Percentiles rank a stretch among this genome's conserved stretches.
Conservation (phyloP, 2,329 filamentous ascomycete genomes). For the Pleomassaria siparia region DNA sequence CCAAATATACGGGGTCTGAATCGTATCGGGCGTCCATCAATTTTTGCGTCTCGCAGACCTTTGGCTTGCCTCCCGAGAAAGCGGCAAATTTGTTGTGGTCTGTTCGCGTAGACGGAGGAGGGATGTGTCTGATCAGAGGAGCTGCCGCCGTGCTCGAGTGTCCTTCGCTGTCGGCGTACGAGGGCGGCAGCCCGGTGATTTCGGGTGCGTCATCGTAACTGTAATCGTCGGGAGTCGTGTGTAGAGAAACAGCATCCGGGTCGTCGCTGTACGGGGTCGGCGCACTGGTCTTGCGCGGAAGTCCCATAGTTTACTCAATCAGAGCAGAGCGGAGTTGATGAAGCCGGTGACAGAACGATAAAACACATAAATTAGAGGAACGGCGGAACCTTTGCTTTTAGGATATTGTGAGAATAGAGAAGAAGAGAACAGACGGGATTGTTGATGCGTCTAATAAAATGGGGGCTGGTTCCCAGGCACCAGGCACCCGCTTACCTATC, state of each 20-base stretch:
- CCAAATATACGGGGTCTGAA: conserved; percentile 33
- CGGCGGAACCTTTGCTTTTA: conserved; percentile 8
- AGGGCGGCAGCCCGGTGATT: conserved; percentile 33
- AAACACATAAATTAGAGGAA: neutral
- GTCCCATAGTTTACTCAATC: neutral
- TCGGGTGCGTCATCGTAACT: conserved; percentile 41
- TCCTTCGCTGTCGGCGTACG: conserved; percentile 39
- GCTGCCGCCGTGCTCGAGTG: conserved; percentile 10
- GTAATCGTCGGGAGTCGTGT: conserved; percentile 43
- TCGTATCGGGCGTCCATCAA: conserved; percentile 37
- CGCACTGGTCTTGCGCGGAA: conserved; percentile 9
- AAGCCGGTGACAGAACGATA: neutral
- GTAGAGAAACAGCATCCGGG: conserved; percentile 42
- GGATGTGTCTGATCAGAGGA: conserved; percentile 25
- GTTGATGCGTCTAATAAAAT: conserved; percentile 15
- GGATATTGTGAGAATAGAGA: no score
- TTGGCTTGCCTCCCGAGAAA: conserved; percentile 29
- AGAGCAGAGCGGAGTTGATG: neutral
- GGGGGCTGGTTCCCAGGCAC: conserved; percentile 12
- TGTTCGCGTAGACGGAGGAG: conserved; percentile 28
- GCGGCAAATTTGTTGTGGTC: conserved; percentile 24
- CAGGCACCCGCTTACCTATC: conserved; percentile 27
- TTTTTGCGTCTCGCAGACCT: conserved; percentile 26
- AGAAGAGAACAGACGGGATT: conserved; percentile 3
- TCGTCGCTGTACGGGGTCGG: conserved; percentile 39